Evolutionary conservation across 1,139 yeast genomes (phyloP).

Genomic region (Spencermartinsiella ligniputridi): DNA sequence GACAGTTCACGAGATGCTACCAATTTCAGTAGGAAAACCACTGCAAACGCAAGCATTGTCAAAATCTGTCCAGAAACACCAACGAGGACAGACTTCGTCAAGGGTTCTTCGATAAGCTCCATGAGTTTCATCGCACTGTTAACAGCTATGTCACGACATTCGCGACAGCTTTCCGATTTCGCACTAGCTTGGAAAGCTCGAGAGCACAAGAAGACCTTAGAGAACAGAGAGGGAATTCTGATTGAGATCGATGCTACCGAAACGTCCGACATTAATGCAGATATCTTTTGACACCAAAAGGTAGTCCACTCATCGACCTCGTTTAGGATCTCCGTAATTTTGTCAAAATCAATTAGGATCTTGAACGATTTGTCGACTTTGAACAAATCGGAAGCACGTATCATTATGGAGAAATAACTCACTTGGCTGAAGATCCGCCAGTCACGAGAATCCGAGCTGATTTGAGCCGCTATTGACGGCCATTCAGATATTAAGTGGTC

Average conservation of each 20-base stretch:
- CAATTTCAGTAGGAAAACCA: conserved; percentile 2
- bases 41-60: conserved; percentile 4
- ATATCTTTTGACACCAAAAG: background rate
- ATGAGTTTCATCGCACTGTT: conserved; percentile 1
- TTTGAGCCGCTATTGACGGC: background rate
- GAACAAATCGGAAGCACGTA: conserved; percentile 1
- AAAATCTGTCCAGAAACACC: conserved; percentile 1
- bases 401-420: conserved; percentile 2
- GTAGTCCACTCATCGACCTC: conserved; percentile 4
- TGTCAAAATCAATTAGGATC: conserved; percentile 1
- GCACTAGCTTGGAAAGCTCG: conserved; percentile 3
- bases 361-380: background rate
- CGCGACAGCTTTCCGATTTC: conserved; percentile 1
- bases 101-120: background rate
- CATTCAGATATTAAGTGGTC: background rate
- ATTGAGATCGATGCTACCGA: background rate
- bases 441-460: background rate
- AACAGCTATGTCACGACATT: conserved; percentile 3
- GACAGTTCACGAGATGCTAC: background rate
- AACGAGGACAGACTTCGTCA: conserved; percentile 1
- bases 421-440: conserved; percentile 4
- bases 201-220: conserved; percentile 1
- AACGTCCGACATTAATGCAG: background rate
- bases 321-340: background rate
- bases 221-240: background rate